Conservation (phyloP, 1,284 basidiomycete genomes). For the Apiotrichum gamsii region DNA sequence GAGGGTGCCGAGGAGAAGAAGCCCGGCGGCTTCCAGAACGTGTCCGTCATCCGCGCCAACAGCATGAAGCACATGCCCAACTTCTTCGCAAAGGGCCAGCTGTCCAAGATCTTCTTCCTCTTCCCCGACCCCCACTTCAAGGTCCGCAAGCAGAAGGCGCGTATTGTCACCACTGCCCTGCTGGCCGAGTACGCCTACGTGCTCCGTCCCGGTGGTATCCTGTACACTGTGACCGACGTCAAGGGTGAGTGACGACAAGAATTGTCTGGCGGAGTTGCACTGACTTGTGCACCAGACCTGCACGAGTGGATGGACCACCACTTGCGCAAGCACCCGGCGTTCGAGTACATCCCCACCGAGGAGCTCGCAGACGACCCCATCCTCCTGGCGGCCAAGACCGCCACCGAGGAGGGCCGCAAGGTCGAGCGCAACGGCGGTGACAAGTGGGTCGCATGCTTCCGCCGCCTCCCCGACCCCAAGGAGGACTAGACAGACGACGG, state of each 20-base stretch:
- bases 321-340: slow-evolving; percentile 77
- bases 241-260: slow-evolving; percentile 43
- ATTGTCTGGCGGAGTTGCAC: background rate
- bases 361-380: slow-evolving; percentile 60
- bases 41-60: slow-evolving; percentile 91
- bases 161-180: slow-evolving; percentile 88
- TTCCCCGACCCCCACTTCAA: slow-evolving; percentile 99
- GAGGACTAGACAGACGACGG: slow-evolving; percentile 19
- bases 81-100: slow-evolving; percentile 85
- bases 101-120: slow-evolving; percentile 92
- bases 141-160: slow-evolving; percentile 91
- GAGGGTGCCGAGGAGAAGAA: slow-evolving; percentile 19
- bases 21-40: slow-evolving; percentile 72
- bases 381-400: slow-evolving; percentile 70
- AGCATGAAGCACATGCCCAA: slow-evolving; percentile 99
- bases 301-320: slow-evolving; percentile 94
- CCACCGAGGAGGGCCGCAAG: slow-evolving; percentile 95
- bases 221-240: slow-evolving; percentile 98
- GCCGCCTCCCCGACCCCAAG: slow-evolving; percentile 27
- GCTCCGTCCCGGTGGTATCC: slow-evolving; percentile 79
- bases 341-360: slow-evolving; percentile 70
- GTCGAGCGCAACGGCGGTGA: slow-evolving; percentile 85
- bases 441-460: slow-evolving; percentile 57
- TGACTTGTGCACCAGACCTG: slow-evolving; percentile 54
- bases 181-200: slow-evolving; percentile 90